Base-by-base conservation (phyloP, 306 rosid genomes). In the Trifolium repens region DNA sequence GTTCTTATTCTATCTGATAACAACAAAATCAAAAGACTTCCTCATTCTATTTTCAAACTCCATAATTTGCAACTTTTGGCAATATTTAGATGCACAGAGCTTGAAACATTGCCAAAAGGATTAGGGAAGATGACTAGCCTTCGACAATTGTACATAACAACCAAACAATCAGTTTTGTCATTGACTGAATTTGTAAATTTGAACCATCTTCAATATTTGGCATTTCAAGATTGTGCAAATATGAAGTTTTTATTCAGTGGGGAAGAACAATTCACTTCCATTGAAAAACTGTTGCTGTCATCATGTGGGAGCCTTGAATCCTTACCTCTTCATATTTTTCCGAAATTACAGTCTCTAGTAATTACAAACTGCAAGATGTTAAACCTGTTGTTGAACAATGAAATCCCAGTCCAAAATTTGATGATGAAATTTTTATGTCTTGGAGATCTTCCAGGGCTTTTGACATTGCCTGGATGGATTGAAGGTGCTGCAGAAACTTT, bases 61-160 rank as follows among this genome's bases (percentile, higher is more conserved):
- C 58, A 24, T 13, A 46, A 68, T 46, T 46, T 68, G 57, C 59
- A 68, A 47, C 24, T 27, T 15, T 68, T 47, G n/a, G 9, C 37
- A 2, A n/a, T n/a, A n/a, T n/a, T n/a, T n/a, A n/a, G 73, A 5
- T 69, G 73, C 26, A 27, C 2, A 3, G 27, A 47, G 15, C 60
- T 69, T 30, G 60, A 47, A 69, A 5, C 39, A 13, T 49, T 69
- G 44, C 73, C 60, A 2, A 8, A 49, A 27, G 44, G 19, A 9
- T 50, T 69, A 9, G 12, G 30, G 7, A 49, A 69, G 5, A 16
- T 30, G 26, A 69, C n/a, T 43, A 49, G 8, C 40, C 60, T 69
- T 34, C 30, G 32, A 27, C 5, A 30, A 0, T 6, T 68, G 8
- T 2, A 0, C 5, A 69, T 69, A 49, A 54, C 60, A 9, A 54